A percentile compares a stretch with the other conserved stretches of the same genome.
Evolutionary conservation across 148 eudicot genomes (phyloP).

Genomic region (Chenopodium formosanum): DNA sequence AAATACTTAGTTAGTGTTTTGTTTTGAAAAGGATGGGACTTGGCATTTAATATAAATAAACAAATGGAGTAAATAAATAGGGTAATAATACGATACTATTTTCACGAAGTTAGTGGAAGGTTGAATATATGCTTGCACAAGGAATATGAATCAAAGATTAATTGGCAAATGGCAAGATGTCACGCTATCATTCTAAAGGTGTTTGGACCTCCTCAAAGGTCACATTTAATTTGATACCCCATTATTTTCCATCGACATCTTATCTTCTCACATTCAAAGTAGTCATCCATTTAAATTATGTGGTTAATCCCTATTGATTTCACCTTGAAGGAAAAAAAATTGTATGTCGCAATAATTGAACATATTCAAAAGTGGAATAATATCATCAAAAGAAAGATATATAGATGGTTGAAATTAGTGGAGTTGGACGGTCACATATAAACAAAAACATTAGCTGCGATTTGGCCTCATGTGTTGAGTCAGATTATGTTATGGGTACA

Average conservation of each 20-base stretch:
- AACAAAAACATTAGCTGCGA: no score
- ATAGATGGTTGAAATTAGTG: background rate
- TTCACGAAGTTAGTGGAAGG: constrained; percentile 24
- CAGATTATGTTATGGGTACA: no score
- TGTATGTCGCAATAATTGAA: background rate
- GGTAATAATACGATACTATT: background rate
- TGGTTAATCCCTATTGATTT: background rate
- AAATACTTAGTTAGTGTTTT: background rate
- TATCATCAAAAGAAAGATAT: background rate
- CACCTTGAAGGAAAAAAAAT: background rate
- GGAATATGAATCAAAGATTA: constrained; percentile 19
- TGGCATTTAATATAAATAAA: no score
- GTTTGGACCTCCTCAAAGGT: constrained; percentile 21
- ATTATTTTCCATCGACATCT: constrained; percentile 11
- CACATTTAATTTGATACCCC: constrained; percentile 18
- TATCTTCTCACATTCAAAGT: constrained; percentile 15
- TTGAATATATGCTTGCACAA: constrained; percentile 30
- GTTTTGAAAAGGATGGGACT: constrained; percentile 6
- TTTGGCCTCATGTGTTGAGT: no score
- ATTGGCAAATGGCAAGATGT: constrained; percentile 25
- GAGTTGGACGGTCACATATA: background rate
- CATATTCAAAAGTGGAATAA: background rate
- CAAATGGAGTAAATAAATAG: no score
- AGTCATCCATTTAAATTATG: background rate
- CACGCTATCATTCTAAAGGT: constrained; percentile 29